Evolutionary conservation across 176 grass and related monocot species (phyloP), one percentile per base, ranked within the genome.

Genomic region (Pontederia paniculata): DNA sequence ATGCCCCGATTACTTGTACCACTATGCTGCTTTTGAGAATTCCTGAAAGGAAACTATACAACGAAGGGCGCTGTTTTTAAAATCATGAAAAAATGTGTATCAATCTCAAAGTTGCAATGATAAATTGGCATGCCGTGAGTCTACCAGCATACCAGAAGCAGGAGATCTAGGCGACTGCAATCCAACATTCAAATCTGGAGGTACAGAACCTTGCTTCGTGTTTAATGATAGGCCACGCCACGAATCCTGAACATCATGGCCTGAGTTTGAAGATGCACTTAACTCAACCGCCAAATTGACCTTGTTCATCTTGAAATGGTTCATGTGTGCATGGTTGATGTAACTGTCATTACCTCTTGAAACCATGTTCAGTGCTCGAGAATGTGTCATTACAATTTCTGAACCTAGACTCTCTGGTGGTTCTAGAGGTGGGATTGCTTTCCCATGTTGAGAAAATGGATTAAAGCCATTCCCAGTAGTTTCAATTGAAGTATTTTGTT

Each of bases 401-500:
- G 44, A 69, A 65, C 17, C 5, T 25, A 61, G 71, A 21, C 22
- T 14, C 23, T 41, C 51, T 57, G 42, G 56, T 22, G 46, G 16
- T 2, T 22, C 10, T 11, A 45, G 42, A 18, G 49, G 55, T 57
- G 21, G 41, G 11, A 37, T 16, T 7, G 45, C 16, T 6, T 67
- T 49, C 9, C 42, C 45, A 71, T 53, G 9, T 52, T 75, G 66
- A 46, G 78, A 77, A 55, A 52, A 15, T 43, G 0, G 18, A 31
- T 66, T 44, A 66, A 78, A 89, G 57, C 81, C 86, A 62, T 89
- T 89, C 51, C 66, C 9, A 2, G 55, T 62, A 50, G 80, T 54
- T 44, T 78, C 70, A 63, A 57, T 72, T 5, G 44, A 17, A 16
- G 67, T 9, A 16, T 42, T 19, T 68, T 63, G 71, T 0, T 68